Percentiles rank a stretch among this genome's conserved stretches.
Evolutionary conservation across 208 protist genomes (phyloP).

Genomic region (Crithidia sp.): DNA sequence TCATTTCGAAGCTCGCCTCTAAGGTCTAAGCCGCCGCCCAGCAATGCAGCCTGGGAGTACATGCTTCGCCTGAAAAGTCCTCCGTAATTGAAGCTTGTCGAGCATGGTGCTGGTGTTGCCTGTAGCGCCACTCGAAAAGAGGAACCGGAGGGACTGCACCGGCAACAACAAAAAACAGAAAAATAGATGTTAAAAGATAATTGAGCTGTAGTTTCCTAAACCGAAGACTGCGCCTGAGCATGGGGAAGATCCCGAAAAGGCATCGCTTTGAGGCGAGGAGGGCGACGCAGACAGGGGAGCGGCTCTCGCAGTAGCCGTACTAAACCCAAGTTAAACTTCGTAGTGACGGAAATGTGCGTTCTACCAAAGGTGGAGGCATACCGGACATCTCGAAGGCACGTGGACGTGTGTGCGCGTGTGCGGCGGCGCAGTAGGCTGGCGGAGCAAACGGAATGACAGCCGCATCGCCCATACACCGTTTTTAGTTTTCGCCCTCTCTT

Average conservation of each 20-base stretch:
- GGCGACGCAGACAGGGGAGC: too few relatives aligned
- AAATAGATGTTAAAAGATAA: neutral
- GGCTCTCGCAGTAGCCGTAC: too few relatives aligned
- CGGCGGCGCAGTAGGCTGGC: neutral
- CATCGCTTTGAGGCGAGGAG: too few relatives aligned
- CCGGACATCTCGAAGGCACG: too few relatives aligned
- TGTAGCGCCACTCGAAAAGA: neutral
- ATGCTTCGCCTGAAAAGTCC: too few relatives aligned
- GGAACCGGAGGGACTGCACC: neutral
- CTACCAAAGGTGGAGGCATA: conserved; percentile 8
- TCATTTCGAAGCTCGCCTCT: conserved; percentile 61
- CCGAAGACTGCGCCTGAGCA: too few relatives aligned
- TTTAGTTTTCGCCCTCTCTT: neutral
- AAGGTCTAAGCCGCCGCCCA: conserved; percentile 52
- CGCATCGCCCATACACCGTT: neutral
- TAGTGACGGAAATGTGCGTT: neutral
- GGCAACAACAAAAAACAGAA: neutral
- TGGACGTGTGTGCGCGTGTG: neutral
- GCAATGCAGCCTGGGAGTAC: neutral
- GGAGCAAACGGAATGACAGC: too few relatives aligned
- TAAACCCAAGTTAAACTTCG: too few relatives aligned
- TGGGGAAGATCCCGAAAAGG: too few relatives aligned
- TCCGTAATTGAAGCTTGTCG: too few relatives aligned
- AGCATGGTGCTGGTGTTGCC: neutral
- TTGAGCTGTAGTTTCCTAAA: too few relatives aligned